phyloP scores from a whole-genome alignment of 73 alveolate species.

The Uronychia setigera region DNA sequence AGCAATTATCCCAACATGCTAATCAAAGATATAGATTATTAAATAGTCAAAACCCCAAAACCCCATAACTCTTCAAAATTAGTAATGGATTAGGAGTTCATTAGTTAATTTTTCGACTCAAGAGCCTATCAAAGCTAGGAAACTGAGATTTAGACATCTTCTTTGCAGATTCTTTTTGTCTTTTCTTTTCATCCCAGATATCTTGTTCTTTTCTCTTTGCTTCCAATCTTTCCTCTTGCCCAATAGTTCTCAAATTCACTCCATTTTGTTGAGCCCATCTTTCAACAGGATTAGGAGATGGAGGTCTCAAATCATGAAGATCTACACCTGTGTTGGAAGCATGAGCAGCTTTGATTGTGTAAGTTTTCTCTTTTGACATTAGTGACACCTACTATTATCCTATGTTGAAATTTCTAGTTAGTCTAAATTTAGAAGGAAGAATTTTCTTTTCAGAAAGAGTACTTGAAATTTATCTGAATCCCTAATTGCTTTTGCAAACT shows the following conservation, averaged over 20 bases:
- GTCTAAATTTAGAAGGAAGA: no score
- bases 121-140: neutral
- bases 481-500: no score
- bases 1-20: neutral
- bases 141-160: neutral
- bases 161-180: neutral
- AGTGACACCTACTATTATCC: neutral
- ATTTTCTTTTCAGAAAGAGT: no score
- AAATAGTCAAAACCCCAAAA: neutral
- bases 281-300: neutral
- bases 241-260: neutral
- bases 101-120: neutral
- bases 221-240: neutral
- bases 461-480: no score
- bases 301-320: neutral
- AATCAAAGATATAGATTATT: neutral
- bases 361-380: neutral
- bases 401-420: neutral
- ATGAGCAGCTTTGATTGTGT: neutral
- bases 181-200: neutral
- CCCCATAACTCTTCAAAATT: no score
- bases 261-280: neutral
- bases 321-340: neutral
- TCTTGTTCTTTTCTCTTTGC: neutral
- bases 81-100: no score